These are phyloP conservation scores for Sodiomyces alkalinus DNA, from an alignment of 2,329 filamentous ascomycete genomes.

Conservation along the genomic window DNA sequence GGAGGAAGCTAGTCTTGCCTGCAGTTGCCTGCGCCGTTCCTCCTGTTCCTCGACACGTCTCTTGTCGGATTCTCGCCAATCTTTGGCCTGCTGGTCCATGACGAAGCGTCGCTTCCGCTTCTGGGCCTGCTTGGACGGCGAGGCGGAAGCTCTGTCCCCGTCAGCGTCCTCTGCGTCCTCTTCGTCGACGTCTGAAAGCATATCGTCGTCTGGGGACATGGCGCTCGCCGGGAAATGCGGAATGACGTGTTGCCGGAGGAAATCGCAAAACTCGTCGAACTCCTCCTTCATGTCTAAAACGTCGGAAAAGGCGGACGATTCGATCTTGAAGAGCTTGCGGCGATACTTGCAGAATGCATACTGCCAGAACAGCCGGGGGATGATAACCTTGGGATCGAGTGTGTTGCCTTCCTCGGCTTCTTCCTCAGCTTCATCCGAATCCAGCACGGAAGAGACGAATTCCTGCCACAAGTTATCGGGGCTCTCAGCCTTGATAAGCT, in stretches of 20 bases:
- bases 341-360: neutral
- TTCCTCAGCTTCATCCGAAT: slow-evolving; percentile 1
- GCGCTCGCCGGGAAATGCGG: slow-evolving; percentile 4
- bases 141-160: slow-evolving; percentile 8
- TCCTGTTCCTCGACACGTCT: slow-evolving; percentile 39
- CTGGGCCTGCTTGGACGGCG: slow-evolving; percentile 24
- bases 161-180: slow-evolving; percentile 7
- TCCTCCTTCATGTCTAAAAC: too few species aligned
- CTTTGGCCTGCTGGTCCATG: slow-evolving; percentile 32
- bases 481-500: slow-evolving; percentile 4
- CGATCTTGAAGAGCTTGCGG: slow-evolving; percentile 7
- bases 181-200: slow-evolving; percentile 5
- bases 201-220: too few species aligned
- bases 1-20: slow-evolving; percentile 26
- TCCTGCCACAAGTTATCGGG: slow-evolving; percentile 13
- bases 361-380: slow-evolving; percentile 6
- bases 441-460: slow-evolving; percentile 10
- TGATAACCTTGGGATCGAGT: neutral
- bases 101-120: slow-evolving; percentile 30
- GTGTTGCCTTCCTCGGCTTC: neutral
- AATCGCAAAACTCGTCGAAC: slow-evolving; percentile 15
- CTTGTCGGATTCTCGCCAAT: slow-evolving; percentile 39
- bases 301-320: too few species aligned
- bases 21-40: slow-evolving; percentile 31
- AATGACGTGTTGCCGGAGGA: slow-evolving; percentile 9